These are phyloP conservation scores for Pythium grandisporangium DNA, from an alignment of 352 stramenopile species.

Conservation along the genomic window DNA sequence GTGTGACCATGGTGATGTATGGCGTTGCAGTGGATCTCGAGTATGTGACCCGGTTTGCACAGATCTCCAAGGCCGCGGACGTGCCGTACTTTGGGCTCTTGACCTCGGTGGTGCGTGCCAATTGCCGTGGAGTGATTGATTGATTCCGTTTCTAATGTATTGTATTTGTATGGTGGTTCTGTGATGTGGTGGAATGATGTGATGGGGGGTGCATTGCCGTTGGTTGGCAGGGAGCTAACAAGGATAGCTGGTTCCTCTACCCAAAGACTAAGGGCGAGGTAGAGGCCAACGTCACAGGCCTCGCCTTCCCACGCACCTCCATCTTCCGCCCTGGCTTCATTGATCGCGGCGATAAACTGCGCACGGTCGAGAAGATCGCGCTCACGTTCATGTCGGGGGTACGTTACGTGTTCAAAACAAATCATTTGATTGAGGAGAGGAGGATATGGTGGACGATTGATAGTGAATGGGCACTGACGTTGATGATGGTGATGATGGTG, in stretches of 20 bases:
- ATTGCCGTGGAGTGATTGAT: neutral
- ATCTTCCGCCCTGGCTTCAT: constrained; percentile 57
- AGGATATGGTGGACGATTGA: too few relatives aligned
- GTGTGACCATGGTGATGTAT: too few relatives aligned
- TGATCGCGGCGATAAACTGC: constrained; percentile 42
- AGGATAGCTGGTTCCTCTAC: constrained; percentile 76
- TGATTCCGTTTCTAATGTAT: neutral
- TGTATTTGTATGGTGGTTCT: neutral
- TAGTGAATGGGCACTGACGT: too few relatives aligned
- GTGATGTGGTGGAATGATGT: constrained; percentile 1
- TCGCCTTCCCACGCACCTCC: constrained; percentile 39
- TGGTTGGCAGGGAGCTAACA: constrained; percentile 51
- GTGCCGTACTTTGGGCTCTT: constrained; percentile 61
- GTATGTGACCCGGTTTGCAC: constrained; percentile 46
- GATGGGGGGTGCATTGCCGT: too few relatives aligned
- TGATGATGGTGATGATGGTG: neutral
- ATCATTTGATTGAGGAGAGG: too few relatives aligned
- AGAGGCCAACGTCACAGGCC: constrained; percentile 48
- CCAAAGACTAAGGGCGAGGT: constrained; percentile 66
- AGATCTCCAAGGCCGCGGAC: constrained; percentile 30
- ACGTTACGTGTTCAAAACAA: too few relatives aligned
- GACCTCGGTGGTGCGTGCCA: constrained; percentile 34
- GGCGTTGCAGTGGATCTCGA: constrained; percentile 48
- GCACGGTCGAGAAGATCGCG: constrained; percentile 39
- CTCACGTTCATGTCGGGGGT: constrained; percentile 43